Conservation (phyloP, 1,284 basidiomycete genomes). For the Phenoliferia sp. region DNA sequence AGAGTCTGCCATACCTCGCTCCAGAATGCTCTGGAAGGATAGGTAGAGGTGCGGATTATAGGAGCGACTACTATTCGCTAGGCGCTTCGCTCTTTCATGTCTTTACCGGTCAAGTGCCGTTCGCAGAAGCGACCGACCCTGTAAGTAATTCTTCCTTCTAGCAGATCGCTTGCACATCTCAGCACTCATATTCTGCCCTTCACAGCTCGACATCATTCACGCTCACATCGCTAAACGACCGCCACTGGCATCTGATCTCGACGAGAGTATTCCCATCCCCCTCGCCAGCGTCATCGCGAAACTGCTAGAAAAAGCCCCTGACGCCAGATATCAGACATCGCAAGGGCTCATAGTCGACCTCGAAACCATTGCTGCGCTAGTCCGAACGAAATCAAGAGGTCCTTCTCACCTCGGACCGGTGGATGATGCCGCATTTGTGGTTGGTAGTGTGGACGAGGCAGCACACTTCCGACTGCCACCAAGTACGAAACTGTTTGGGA, state of each 20-base stretch:
- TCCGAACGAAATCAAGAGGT: neutral
- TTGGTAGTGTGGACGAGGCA: slow-evolving; percentile 24
- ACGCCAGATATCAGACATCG: slow-evolving; percentile 25
- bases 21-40: slow-evolving; percentile 26
- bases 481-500: slow-evolving; percentile 18
- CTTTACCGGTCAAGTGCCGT: slow-evolving; percentile 22
- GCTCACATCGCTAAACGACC: slow-evolving; percentile 27
- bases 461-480: slow-evolving; percentile 30
- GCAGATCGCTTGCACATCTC: no score
- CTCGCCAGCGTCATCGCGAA: slow-evolving; percentile 27
- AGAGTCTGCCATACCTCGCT: slow-evolving; percentile 25
- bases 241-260: slow-evolving; percentile 9
- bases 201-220: slow-evolving; percentile 29
- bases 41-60: slow-evolving; percentile 13
- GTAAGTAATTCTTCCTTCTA: no score
- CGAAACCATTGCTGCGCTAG: slow-evolving; percentile 9
- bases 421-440: slow-evolving; percentile 8
- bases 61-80: slow-evolving; percentile 25
- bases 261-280: slow-evolving; percentile 15
- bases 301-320: slow-evolving; percentile 28
- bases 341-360: slow-evolving; percentile 28
- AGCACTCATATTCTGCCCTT: no score
- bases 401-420: neutral
- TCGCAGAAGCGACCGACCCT: slow-evolving; percentile 21
- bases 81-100: slow-evolving; percentile 26